Evolutionary conservation across 2,329 filamentous ascomycete genomes (phyloP), one percentile per base, ranked within the genome.

Genomic region (Thelonectria discophora): DNA sequence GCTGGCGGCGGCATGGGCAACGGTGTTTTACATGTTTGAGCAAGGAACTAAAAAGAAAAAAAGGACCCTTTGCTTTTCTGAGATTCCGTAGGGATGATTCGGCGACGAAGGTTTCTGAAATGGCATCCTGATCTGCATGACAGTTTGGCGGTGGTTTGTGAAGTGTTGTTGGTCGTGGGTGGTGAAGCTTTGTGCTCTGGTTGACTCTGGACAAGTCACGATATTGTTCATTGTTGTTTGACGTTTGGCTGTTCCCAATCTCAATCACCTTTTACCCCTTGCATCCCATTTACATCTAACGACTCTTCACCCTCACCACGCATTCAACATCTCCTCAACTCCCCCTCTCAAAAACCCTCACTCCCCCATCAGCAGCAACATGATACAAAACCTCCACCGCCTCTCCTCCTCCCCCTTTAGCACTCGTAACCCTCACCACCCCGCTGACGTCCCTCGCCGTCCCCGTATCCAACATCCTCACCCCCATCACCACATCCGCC

Each of bases 381-480:
- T 91, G 88, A 79, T 97, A 97, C 74, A 97, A 72, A 72, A 91
- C 85, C 78, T 97, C 94, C 64, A 82, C 87, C 69, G 91, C 84
- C 65, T 84, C 83, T 2, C 80, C 70, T 30, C 54, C 65, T 27
- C 72, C 71, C 10, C 65, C 60, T 43, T 68, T 72, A 21, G 72
- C 74, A 46, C 83, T 82, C 17, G 90, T 94, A 51, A 95, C 82
- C 67, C 93, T 85, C 65, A 97, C 72, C 45, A 97, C 93, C 3
- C 94, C 94, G 77, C 92, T 97, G 32, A 98, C 92, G 77, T 97
- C 94, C 74, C 86, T 89, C 64, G 94, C 94, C n/a, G 89, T 88
- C 1, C 94, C 94, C 0, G 93, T 97, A 72, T 97, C 93, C 63
- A 98, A 77, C 72, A 89, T 84, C 54, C 94, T 83, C 60, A 95